Evolutionary conservation across 805 yeast species (phyloP), one percentile per base, ranked within the genome.

Genomic region (Wickerhamomyces mucosus): DNA sequence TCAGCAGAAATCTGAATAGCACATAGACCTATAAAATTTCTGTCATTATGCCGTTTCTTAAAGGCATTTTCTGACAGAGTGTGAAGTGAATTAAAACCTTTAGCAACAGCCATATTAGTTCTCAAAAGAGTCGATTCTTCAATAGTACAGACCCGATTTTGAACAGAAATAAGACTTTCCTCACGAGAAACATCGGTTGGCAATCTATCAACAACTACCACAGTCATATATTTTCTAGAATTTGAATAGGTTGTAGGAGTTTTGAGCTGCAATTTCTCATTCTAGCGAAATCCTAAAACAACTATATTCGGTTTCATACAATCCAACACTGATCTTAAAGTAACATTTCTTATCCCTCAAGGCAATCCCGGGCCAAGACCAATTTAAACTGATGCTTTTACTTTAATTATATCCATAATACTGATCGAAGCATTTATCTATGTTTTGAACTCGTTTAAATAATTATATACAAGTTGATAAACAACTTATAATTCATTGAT

Each of bases 271-370:
- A n/a, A n/a, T 21, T 51, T 54, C 7, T 54, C 56, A 37, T 78
- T 62, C 49, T 89, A 95, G 45, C 78, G 83, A 48, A 86, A 86
- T 0, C 97, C 97, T 19, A 92, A 38, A 0, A 92, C 94, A 0
- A 95, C 84, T 32, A 92, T 88, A 50, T 92, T 92, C 2, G 98
- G 98, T 46, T 74, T 79, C 98, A 92, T 92, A 11, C 96, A 96
- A 7, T 98, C 99, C n/a, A 92, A 62, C 0, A 98, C 99, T 4
- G 95, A 81, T 0, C 96, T 96, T 37, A 89, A 55, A 37, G 72
- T 86, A 7, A 92, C 86, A 51, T 89, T 89, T 38, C 98, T 65
- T 0, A 85, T 92, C 16, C 98, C 97, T 96, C 96, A 89, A 0
- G 86, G 79, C 26, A 92, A 64, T 2, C 80, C 69, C 0, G 95